Base-by-base conservation (phyloP, 768 basidiomycete genomes). In the Mycena epipterygia region DNA sequence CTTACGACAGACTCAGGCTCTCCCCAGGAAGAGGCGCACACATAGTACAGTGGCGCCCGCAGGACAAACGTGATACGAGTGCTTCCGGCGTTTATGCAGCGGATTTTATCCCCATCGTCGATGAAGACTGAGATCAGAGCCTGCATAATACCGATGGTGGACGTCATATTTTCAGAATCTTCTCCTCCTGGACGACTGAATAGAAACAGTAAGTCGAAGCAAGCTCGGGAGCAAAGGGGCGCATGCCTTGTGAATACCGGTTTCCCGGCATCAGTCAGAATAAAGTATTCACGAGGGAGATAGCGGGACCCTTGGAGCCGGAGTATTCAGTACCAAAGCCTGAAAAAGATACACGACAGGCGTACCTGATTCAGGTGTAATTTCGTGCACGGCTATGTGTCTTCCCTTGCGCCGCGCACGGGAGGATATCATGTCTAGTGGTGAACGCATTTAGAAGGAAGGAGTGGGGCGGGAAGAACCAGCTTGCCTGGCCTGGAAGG, bases 1-100 rank as follows among this genome's bases (percentile, higher is more conserved):
- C 95, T 82, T 83, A 98, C 97, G 72, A 98, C 92, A 70, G 93
- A 95, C 81, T 98, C 98, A 0, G 98, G 97, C 81, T 99, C 98
- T 16, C 94, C 94, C 95, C 95, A 97, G 14, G 93, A 90, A 25
- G 95, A 96, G 16, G 91, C 91, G 71, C 94, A 97, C 32, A 92
- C 95, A 76, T 97, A 95, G 81, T 98, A 99, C 23, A 99, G 81
- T 5, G 98, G 98, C 8, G 94, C 78, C 33, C 96, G 90, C 56
- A 97, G 86, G 9, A 97, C 81, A 79, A 99, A 97, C 0, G 93
- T 92, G 66, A 99, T 97, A 57, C 91, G 87, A 7, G 91, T 89
- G n/a, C 84, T 82, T 32, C 95, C 96, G 58, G 93, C 90, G 74
- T 94, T 93, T 71, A 98, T 94, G 67, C 89, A 95, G 33, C 95